Percentiles rank a stretch among this genome's conserved stretches.
Evolutionary conservation across 1,139 yeast species (phyloP).

Genomic region (Wickerhamiella pararugosa): DNA sequence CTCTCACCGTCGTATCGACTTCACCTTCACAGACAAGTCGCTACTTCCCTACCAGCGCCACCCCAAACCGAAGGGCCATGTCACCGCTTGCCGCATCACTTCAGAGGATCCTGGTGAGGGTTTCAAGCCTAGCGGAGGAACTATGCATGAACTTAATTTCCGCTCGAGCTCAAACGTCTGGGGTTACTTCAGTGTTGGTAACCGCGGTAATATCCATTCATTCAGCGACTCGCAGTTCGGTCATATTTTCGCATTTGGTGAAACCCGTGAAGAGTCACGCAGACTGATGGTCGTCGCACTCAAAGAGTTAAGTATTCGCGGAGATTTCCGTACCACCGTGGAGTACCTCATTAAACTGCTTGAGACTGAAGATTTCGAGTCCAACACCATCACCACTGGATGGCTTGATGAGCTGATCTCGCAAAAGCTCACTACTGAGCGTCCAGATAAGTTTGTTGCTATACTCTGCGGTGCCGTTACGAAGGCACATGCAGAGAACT

Average conservation of each 20-base stretch:
- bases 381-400: constrained; percentile 92
- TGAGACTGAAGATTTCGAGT: constrained; percentile 94
- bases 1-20: constrained; percentile 78
- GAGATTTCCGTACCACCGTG: constrained; percentile 95
- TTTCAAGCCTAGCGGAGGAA: constrained; percentile 95
- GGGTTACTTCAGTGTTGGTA: constrained; percentile 97
- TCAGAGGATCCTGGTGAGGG: constrained; percentile 99
- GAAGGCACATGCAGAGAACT: constrained; percentile 73
- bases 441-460: constrained; percentile 84
- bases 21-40: constrained; percentile 63
- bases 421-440: constrained; percentile 85
- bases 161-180: constrained; percentile 94
- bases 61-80: constrained; percentile 94
- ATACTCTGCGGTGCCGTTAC: constrained; percentile 96
- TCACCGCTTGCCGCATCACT: constrained; percentile 97
- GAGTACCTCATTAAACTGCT: constrained; percentile 87
- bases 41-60: constrained; percentile 69
- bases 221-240: constrained; percentile 98
- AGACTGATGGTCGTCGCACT: constrained; percentile 98
- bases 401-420: constrained; percentile 96
- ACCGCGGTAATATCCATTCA: constrained; percentile 93
- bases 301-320: constrained; percentile 90
- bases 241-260: constrained; percentile 97
- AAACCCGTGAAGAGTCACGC: constrained; percentile 93
- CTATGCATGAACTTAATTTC: constrained; percentile 87